These are phyloP conservation scores for Staphylotrichum longicolle DNA, from an alignment of 495 filamentous ascomycete genomes.

Conservation along the genomic window DNA sequence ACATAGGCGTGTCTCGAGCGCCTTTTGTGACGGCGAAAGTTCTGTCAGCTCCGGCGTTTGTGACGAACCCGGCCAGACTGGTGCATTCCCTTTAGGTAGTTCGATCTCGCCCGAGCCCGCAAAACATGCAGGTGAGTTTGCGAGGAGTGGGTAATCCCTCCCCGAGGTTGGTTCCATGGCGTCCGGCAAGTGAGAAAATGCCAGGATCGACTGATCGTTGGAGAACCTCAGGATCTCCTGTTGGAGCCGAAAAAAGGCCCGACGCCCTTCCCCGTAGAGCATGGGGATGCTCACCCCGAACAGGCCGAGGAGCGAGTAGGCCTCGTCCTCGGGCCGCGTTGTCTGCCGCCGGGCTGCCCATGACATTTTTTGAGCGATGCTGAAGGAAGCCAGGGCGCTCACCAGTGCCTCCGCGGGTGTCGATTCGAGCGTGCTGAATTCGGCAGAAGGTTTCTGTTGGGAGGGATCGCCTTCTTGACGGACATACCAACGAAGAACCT, in stretches of 20 bases:
- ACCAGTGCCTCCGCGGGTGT: too few relatives aligned
- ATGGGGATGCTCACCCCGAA: constrained; percentile 23
- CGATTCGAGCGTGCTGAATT: too few relatives aligned
- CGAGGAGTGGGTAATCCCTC: not conserved
- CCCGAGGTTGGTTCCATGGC: not conserved
- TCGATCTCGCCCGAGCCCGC: not conserved
- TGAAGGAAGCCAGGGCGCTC: not conserved
- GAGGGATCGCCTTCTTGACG: too few relatives aligned
- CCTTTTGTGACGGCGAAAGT: not conserved
- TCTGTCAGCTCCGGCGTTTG: not conserved
- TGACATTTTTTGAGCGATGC: constrained; percentile 12
- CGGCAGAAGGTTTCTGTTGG: too few relatives aligned
- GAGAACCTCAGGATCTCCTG: constrained; percentile 14
- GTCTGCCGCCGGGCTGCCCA: constrained; percentile 18
- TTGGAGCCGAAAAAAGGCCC: constrained; percentile 19
- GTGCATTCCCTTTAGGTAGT: not conserved
- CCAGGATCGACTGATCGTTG: constrained; percentile 17
- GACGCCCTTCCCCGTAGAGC: constrained; percentile 21
- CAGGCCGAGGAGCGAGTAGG: constrained; percentile 18
- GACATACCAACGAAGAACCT: too few relatives aligned
- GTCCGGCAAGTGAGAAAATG: not conserved
- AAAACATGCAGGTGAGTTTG: not conserved
- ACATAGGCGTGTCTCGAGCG: too few relatives aligned
- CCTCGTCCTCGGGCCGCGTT: constrained; percentile 16
- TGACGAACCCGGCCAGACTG: not conserved